Base-by-base conservation (phyloP, 768 basidiomycete genomes). In the Suillus tomentosus region DNA sequence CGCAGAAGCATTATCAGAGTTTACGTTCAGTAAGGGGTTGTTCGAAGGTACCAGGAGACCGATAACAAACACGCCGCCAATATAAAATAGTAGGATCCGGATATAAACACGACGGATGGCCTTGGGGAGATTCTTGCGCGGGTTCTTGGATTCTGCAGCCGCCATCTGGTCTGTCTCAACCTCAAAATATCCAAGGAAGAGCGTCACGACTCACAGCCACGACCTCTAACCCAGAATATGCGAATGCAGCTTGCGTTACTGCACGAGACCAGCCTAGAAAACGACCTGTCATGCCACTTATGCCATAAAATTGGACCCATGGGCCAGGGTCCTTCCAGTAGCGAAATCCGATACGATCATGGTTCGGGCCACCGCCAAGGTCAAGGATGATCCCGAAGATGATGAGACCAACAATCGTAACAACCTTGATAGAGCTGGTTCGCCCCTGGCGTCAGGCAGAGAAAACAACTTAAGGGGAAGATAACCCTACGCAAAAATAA, bases 171-270 rank as follows among this genome's bases (percentile, higher is more conserved):
- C 14, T 6, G 42, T 17, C 3, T n/a, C 8, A 51, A 56, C 66
- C 45, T 65, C 47, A 48, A 17, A 5, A n/a, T 8, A 48, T 60
- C 17, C 40, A 47, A 15, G 36, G 51, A 17, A 53, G 11, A 19
- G 14, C 31, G 6, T 9, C 5, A 60, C 0, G 4, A 72, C 74
- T 66, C 62, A 80, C 79, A 54, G 80, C 81, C 24, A 81, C 81
- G 45, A 76, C 74, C 69, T 88, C 87, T 0, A 86, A 85, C 14
- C 87, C 87, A 36, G 84, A 79, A 72, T 80, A 87, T 14, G 84
- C 81, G 76, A 87, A 88, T 4, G 83, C 84, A 15, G 87, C 88
- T 68, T 87, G 84, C 10, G 79, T 81, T 61, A 85, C 79, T 55
- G 85, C 85, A 2, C 83, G 79, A 77, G 81, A 86, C 62, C 77